A percentile compares a stretch with the other conserved stretches of the same genome.
phyloP scores from a whole-genome alignment of 1,139 yeast species.

The Magnusiomyces magnusii region DNA sequence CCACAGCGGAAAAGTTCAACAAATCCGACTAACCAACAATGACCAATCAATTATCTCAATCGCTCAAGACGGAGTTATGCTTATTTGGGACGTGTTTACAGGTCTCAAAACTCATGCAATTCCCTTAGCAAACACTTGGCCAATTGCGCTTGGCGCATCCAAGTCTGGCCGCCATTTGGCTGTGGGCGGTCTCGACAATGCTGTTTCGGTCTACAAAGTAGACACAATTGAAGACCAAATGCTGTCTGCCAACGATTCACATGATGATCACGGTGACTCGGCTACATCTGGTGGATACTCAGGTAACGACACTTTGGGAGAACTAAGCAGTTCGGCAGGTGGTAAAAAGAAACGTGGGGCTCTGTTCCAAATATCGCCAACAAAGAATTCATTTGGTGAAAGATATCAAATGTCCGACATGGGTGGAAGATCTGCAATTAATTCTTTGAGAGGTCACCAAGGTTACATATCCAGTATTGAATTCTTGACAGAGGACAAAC shows the following conservation, averaged over 20 bases:
- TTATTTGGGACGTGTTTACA: constrained; percentile 74
- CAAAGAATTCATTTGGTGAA: not conserved
- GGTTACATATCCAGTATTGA: constrained; percentile 76
- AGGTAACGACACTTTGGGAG: not conserved
- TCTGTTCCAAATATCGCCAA: constrained; percentile 3
- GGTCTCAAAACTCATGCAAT: constrained; percentile 69
- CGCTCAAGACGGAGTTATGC: constrained; percentile 80
- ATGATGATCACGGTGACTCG: not conserved
- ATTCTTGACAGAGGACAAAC: constrained; percentile 48
- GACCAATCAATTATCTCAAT: constrained; percentile 57
- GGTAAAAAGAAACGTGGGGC: not conserved
- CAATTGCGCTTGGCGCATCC: constrained; percentile 64
- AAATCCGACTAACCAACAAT: constrained; percentile 61
- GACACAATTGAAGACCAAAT: constrained; percentile 10
- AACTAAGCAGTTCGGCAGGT: not conserved
- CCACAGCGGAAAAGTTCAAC: constrained; percentile 67
- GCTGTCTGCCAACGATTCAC: not conserved
- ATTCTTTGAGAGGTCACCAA: constrained; percentile 66
- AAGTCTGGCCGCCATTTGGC: constrained; percentile 62
- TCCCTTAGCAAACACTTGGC: constrained; percentile 55
- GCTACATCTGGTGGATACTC: not conserved
- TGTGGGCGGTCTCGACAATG: constrained; percentile 77
- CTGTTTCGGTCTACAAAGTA: constrained; percentile 60
- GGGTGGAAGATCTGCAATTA: constrained; percentile 35
- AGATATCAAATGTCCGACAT: constrained; percentile 18